phyloP scores from a whole-genome alignment of 176 grass and related monocot genomes.

The Melocanna baccifera region DNA sequence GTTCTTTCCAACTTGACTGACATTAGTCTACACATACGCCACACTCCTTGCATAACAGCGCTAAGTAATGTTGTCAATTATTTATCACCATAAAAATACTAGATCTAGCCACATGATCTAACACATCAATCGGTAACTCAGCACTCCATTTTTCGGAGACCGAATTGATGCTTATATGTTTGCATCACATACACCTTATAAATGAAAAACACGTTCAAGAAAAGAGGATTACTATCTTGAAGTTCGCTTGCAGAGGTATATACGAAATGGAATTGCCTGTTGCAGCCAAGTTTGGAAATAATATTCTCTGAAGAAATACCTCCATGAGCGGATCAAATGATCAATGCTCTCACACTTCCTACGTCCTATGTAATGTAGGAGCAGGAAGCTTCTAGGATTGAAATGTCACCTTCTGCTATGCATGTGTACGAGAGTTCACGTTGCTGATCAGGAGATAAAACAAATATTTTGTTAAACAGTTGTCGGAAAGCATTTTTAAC shows the following conservation, averaged over 20 bases:
- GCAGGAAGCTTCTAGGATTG: conserved; percentile 20
- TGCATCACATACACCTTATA: neutral
- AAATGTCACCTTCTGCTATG: neutral
- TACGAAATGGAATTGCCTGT: neutral
- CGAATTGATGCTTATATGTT: neutral
- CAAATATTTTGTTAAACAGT: neutral
- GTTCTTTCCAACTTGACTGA: too few species aligned
- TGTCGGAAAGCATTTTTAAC: neutral
- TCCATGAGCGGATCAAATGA: neutral
- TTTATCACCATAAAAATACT: too few species aligned
- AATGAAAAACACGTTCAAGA: neutral
- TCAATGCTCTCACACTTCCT: neutral
- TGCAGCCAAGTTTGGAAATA: neutral
- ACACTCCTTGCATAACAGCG: too few species aligned
- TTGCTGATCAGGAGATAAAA: neutral
- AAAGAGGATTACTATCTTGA: neutral
- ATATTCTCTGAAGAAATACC: neutral
- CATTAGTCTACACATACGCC: too few species aligned
- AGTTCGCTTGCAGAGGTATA: neutral
- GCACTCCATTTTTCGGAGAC: neutral
- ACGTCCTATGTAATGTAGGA: conserved; percentile 9
- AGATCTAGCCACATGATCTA: too few species aligned
- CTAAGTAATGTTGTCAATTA: too few species aligned
- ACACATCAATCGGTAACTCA: neutral
- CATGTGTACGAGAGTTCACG: conserved; percentile 7